Conservation (phyloP, 139 green algal genomes). For the Chlorella vulgaris region DNA sequence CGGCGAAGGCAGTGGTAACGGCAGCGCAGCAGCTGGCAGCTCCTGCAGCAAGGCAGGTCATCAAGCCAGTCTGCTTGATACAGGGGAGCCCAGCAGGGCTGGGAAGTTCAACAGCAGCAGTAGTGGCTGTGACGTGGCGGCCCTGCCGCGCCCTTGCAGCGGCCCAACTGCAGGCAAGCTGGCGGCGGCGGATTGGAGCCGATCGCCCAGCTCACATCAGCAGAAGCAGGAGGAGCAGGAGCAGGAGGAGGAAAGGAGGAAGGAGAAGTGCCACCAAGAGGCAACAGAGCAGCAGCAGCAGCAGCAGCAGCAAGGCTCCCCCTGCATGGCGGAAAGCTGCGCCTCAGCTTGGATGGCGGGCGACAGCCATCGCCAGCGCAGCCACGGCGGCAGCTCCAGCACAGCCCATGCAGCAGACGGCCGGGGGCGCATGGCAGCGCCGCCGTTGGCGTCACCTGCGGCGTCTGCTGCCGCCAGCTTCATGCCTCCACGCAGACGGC, state of each 20-base stretch:
- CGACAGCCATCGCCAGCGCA: not conserved
- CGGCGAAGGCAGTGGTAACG: too few species aligned
- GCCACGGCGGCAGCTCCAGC: not conserved
- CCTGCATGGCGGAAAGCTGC: slow-evolving; percentile 31
- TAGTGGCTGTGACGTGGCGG: too few species aligned
- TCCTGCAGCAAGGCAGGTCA: not conserved
- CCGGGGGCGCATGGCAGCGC: not conserved
- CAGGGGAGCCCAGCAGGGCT: too few species aligned
- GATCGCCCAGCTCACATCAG: too few species aligned
- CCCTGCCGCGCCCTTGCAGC: too few species aligned
- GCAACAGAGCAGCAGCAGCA: not conserved
- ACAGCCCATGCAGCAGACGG: not conserved
- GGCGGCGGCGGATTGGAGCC: too few species aligned
- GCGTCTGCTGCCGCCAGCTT: slow-evolving; percentile 20
- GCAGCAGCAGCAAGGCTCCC: slow-evolving; percentile 1
- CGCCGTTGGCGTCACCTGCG: slow-evolving; percentile 17
- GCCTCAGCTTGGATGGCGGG: not conserved
- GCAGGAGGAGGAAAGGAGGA: too few species aligned
- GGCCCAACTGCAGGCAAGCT: not conserved
- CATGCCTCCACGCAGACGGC: not conserved
- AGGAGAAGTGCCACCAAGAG: not conserved
- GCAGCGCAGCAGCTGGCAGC: not conserved
- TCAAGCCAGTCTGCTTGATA: too few species aligned
- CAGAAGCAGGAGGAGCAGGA: too few species aligned
- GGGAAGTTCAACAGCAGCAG: too few species aligned